Evolutionary conservation across 306 rosid species (phyloP), one percentile per base, ranked within the genome.

Genomic region (Quercus alba): DNA sequence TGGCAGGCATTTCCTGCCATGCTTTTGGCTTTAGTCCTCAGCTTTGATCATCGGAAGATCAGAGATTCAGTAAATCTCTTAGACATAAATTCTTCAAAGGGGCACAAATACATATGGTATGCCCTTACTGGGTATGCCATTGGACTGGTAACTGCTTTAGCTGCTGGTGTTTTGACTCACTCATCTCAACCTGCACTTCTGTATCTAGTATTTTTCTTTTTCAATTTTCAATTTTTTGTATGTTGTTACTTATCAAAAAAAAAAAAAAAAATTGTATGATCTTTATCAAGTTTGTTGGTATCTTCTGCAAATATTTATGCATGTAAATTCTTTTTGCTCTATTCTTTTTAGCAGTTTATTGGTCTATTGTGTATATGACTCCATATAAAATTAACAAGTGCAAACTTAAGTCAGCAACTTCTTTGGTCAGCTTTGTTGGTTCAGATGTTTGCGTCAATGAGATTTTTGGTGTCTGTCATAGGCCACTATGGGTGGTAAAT

Each of bases 51-150:
- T 73, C 97, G 93, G 71, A 96, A 86, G 82, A 91, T 87, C 91
- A 84, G 89, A 77, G 92, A 90, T 74, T 77, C 90, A 21, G 88
- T 93, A 41, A 91, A 80, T 68, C 90, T 93, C 79, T 70, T 85
- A 46, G 99, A 95, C 52, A 79, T 95, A 75, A 78, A 88, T 79
- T 88, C 98, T 75, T 88, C 97, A 38, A 93, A 91, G 86, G 99
- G 99, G 78, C 97, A 95, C 86, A 95, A 93, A 74, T 93, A 95
- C 87, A 96, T 91, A 79, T 93, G 99, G 98, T 96, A 91, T 88
- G 98, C 46, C 90, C n/a, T 96, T 73, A 91, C 94, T 83, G 99
- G 99, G 56, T 96, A 96, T 86, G 98, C 99, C 75, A 76, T 96
- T 41, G 98, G 99, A 49, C 88, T 96, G 76, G 84, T 96, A 54